These are phyloP conservation scores for Epichloe coenophiala DNA, from an alignment of 2,329 filamentous ascomycete genomes.

Conservation along the genomic window DNA sequence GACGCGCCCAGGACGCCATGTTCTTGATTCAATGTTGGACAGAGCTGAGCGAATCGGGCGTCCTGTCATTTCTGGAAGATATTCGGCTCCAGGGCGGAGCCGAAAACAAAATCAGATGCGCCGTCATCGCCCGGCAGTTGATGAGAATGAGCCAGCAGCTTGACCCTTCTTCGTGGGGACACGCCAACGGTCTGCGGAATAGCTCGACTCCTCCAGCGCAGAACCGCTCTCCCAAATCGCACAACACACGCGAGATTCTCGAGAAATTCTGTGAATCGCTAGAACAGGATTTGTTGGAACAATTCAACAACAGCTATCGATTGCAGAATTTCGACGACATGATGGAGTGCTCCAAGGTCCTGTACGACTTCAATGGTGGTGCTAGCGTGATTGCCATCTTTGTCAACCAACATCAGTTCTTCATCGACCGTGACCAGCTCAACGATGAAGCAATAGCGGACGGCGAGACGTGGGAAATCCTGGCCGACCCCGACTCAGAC, in stretches of 20 bases:
- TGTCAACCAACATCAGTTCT: constrained; percentile 98
- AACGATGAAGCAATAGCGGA: constrained; percentile 72
- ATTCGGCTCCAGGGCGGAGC: constrained; percentile 72
- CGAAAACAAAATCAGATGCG: constrained; percentile 87
- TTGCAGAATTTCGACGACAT: constrained; percentile 95
- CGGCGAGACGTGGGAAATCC: constrained; percentile 69
- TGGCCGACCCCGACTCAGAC: constrained; percentile 89
- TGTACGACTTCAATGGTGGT: constrained; percentile 92
- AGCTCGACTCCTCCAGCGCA: constrained; percentile 36
- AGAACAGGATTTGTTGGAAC: constrained; percentile 87
- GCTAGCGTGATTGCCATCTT: constrained; percentile 91
- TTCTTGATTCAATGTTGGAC: constrained; percentile 96
- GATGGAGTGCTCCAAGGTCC: constrained; percentile 88
- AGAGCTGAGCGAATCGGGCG: constrained; percentile 81
- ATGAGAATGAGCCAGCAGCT: constrained; percentile 88
- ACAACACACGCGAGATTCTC: constrained; percentile 74
- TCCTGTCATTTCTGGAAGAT: constrained; percentile 77
- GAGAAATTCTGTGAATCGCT: constrained; percentile 94
- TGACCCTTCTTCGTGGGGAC: constrained; percentile 61
- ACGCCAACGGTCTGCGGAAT: constrained; percentile 41
- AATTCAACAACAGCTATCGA: constrained; percentile 95
- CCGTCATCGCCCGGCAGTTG: constrained; percentile 83
- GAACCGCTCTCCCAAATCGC: constrained; percentile 25
- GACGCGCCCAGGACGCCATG: constrained; percentile 80
- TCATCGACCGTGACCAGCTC: constrained; percentile 89